phyloP scores from a whole-genome alignment of 208 protist species.

The Porcisia hertigi region DNA sequence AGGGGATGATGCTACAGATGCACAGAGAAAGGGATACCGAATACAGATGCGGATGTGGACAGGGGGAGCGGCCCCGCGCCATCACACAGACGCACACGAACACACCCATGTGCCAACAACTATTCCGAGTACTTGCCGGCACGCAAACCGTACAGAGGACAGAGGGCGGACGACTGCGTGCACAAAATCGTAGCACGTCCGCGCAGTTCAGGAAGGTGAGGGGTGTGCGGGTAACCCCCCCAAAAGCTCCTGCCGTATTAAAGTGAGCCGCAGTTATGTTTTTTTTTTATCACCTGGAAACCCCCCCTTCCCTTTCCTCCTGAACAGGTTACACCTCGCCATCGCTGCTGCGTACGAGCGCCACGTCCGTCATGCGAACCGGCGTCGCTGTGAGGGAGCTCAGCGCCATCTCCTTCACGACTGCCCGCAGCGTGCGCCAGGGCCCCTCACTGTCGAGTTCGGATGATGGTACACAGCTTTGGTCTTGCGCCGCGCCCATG shows the following conservation, averaged over 20 bases:
- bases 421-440: slow-evolving; percentile 18
- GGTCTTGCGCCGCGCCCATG: not conserved
- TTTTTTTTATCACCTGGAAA: no score
- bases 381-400: slow-evolving; percentile 28
- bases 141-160: not conserved
- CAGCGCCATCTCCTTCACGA: slow-evolving; percentile 36
- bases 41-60: not conserved
- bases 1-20: not conserved
- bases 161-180: not conserved
- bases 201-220: not conserved
- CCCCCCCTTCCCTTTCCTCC: not conserved
- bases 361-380: slow-evolving; percentile 31
- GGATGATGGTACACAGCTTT: not conserved
- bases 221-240: no score
- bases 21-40: not conserved
- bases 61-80: no score
- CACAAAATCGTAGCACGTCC: no score
- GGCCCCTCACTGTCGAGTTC: not conserved
- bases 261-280: not conserved
- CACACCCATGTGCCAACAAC: not conserved
- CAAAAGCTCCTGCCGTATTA: no score
- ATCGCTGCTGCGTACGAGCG: slow-evolving; percentile 9
- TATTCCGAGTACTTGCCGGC: not conserved
- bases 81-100: no score
- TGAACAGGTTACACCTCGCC: not conserved